Conservation (phyloP, 495 filamentous ascomycete genomes). For the Sphaerosporella brunnea region DNA sequence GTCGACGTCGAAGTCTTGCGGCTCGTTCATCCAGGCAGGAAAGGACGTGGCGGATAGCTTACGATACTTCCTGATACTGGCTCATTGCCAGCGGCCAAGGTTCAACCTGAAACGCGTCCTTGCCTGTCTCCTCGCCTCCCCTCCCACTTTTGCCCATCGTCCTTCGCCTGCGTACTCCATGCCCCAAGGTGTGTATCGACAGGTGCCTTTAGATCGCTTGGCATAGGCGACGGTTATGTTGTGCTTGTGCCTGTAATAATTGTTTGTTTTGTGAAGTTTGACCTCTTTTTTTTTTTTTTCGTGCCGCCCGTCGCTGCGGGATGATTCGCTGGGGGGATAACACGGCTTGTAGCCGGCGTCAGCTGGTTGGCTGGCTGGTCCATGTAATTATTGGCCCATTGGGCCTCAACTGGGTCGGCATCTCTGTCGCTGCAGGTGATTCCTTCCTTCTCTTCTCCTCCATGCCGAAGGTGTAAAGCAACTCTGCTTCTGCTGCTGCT, state of each 20-base stretch:
- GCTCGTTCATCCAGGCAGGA: neutral
- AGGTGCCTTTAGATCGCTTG: constrained; percentile 11
- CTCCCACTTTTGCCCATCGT: constrained; percentile 19
- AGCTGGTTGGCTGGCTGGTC: too few species aligned
- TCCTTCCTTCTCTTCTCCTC: constrained; percentile 15
- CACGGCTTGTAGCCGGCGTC: neutral
- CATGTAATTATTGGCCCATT: too few species aligned
- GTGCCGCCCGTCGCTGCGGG: too few species aligned
- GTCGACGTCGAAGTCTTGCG: too few species aligned
- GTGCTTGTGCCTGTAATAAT: constrained; percentile 16
- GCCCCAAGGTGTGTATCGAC: too few species aligned
- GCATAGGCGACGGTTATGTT: constrained; percentile 6
- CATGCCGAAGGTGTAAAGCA: constrained; percentile 3
- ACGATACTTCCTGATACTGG: neutral
- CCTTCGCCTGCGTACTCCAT: constrained; percentile 13
- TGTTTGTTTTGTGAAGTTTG: constrained; percentile 10
- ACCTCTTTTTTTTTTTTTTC: constrained; percentile 17
- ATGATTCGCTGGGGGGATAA: neutral
- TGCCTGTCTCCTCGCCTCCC: constrained; percentile 22
- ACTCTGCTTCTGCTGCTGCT: too few species aligned
- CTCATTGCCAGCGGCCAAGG: neutral
- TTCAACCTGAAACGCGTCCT: constrained; percentile 26
- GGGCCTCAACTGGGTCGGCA: neutral
- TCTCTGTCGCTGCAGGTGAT: constrained; percentile 16
- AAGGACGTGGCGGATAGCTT: neutral